Evolutionary conservation across 225 moss, liverwort and hornwort genomes (phyloP).

Genomic region (Rhytidiadelphus loreus): DNA sequence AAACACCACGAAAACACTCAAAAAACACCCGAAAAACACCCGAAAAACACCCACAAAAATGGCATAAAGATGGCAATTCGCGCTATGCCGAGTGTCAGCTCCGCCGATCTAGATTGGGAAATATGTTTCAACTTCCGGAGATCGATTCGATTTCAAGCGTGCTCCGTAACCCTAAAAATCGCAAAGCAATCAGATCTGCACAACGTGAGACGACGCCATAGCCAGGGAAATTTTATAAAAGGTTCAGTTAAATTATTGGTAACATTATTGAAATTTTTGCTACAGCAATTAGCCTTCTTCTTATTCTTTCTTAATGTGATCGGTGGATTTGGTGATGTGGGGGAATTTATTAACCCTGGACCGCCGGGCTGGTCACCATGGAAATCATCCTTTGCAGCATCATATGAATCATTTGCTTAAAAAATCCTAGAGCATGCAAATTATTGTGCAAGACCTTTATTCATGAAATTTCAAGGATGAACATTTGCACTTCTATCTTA

Average conservation of each 20-base stretch:
- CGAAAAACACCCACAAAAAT: background rate
- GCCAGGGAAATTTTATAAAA: background rate
- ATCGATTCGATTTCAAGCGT: background rate
- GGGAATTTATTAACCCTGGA: too few species aligned
- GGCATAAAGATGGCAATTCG: background rate
- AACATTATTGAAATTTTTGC: background rate
- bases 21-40: background rate
- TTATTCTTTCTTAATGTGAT: too few species aligned
- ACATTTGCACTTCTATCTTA: rapidly evolving
- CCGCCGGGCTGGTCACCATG: rapidly evolving
- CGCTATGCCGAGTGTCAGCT: background rate
- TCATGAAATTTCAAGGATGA: background rate
- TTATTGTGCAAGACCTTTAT: background rate
- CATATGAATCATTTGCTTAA: background rate
- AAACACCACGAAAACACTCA: background rate
- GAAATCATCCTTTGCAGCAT: background rate
- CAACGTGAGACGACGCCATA: background rate
- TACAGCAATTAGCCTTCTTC: background rate
- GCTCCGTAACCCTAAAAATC: background rate
- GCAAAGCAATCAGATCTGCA: background rate
- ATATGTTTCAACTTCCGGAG: too few species aligned
- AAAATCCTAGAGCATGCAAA: rapidly evolving
- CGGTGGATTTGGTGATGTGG: background rate
- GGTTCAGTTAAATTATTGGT: too few species aligned
- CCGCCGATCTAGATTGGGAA: background rate